These are phyloP conservation scores for Mortierella sp. DNA, from an alignment of 371 early-diverging fungal genomes.

Conservation along the genomic window DNA sequence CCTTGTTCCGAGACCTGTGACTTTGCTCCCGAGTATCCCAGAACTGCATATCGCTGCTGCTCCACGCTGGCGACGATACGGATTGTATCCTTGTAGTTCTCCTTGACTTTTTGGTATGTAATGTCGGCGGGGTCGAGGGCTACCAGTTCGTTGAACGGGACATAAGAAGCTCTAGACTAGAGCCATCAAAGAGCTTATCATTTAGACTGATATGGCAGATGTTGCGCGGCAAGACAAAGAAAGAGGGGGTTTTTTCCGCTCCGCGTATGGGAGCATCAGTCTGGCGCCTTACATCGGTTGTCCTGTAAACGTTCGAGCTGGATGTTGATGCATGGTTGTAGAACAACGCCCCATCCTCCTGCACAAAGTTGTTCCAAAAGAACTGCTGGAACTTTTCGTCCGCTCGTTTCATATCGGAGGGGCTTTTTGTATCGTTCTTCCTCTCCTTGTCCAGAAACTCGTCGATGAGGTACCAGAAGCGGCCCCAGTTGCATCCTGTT, in stretches of 20 bases:
- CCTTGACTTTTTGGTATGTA: constrained; percentile 13
- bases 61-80: constrained; percentile 36
- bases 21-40: constrained; percentile 25
- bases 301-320: neutral
- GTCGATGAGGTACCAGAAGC: constrained; percentile 49
- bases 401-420: neutral
- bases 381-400: constrained; percentile 41
- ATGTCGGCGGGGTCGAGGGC: constrained; percentile 5
- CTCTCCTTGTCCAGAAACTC: constrained; percentile 11
- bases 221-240: neutral
- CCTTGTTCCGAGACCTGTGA: constrained; percentile 15
- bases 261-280: too few species aligned
- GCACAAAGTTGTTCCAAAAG: constrained; percentile 45
- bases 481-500: constrained; percentile 40
- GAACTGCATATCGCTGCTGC: constrained; percentile 19
- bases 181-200: neutral
- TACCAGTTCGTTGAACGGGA: constrained; percentile 17
- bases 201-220: too few species aligned
- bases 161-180: constrained; percentile 29
- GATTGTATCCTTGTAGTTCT: constrained; percentile 13
- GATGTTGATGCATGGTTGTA: constrained; percentile 3
- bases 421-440: neutral
- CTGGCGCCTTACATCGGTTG: constrained; percentile 7
- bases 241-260: neutral
- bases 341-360: constrained; percentile 31